Evolutionary conservation across 2,329 filamentous ascomycete genomes (phyloP), one percentile per base, ranked within the genome.

Genomic region (Xylariomycetidae sp.): DNA sequence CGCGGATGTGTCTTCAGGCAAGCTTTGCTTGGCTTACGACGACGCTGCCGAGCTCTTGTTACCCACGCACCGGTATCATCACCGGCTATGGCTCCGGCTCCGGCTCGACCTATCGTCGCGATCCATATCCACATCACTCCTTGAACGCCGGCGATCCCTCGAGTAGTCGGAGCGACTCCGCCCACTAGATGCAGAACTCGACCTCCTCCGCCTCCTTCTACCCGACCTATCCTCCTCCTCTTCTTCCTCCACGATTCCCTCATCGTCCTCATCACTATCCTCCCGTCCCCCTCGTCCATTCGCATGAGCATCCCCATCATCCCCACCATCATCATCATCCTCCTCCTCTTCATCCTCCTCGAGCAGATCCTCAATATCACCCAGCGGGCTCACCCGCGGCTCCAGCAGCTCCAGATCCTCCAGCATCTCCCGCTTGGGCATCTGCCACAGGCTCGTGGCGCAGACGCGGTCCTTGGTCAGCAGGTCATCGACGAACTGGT

Each of bases 401-500:
- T 96, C 90, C 52, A 98, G 54, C 51, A 89, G 62, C 46, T 94
- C 92, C 57, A 94, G 56, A 58, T 98, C 92, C 64, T 98, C 92
- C 44, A 98, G 58, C 32, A 86, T 74, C 45, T 85, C 80, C 48
- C 92, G 72, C 39, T 80, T 80, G 4, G 89, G 86, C 71, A 98
- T 74, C 66, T 95, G 94, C 80, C 88, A 94, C 48, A 98, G 57
- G 54, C 82, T 94, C 3, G 92, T 97, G 23, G 82, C 90, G 56
- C 90, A 97, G 0, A 96, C 82, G 33, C 92, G 74, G 37, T 94
- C 87, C 62, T 94, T 94, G 0, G 77, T 84, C 42, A 98, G 67
- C 45, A 98, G 63, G 41, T 96, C 88, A 58, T 98, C 92, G 35
- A 97, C 79, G 58, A 98, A 97, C 49, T 90, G 82, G 60, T 98